Percentiles rank a stretch among this genome's conserved stretches.
phyloP scores from a whole-genome alignment of 257 asterid species.

The Phtheirospermum japonicum region DNA sequence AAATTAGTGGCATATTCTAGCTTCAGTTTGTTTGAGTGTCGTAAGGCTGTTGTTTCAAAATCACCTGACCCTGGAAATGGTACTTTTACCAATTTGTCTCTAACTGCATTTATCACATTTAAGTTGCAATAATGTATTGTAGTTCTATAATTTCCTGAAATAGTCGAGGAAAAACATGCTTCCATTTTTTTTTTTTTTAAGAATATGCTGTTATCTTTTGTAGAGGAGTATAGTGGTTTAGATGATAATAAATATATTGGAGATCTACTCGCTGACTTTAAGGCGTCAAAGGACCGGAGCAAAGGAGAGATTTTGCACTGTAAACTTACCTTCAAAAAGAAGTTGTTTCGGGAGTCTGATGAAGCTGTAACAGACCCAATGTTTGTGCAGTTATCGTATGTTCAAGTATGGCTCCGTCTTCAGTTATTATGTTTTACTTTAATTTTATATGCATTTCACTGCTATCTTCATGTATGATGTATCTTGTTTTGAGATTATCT shows the following conservation, averaged over 20 bases:
- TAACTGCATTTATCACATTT: background rate
- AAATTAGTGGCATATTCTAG: conserved; percentile 81
- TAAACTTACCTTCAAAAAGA: conserved; percentile 82
- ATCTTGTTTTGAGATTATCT: conserved; percentile 22
- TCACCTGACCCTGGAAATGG: conserved; percentile 89
- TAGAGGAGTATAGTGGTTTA: conserved; percentile 88
- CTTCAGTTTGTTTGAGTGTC: conserved; percentile 93
- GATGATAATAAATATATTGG: conserved; percentile 96
- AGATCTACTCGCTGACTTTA: conserved; percentile 91
- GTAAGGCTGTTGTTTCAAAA: conserved; percentile 90
- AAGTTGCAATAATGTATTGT: background rate
- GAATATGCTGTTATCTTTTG: conserved; percentile 23
- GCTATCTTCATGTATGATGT: background rate
- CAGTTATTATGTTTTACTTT: background rate
- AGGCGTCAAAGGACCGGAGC: conserved; percentile 89
- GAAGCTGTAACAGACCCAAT: conserved; percentile 88
- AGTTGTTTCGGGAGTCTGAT: conserved; percentile 94
- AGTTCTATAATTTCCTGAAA: conserved; percentile 15
- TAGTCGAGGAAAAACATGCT: conserved; percentile 11
- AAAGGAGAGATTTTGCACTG: conserved; percentile 95
- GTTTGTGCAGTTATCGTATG: conserved; percentile 93
- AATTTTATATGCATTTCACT: background rate
- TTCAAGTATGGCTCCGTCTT: conserved; percentile 56
- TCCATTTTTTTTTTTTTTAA: conserved; percentile 17
- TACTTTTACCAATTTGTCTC: conserved; percentile 30